These are phyloP conservation scores for Suillus hirtellus DNA, from an alignment of 768 basidiomycete genomes.

Conservation along the genomic window DNA sequence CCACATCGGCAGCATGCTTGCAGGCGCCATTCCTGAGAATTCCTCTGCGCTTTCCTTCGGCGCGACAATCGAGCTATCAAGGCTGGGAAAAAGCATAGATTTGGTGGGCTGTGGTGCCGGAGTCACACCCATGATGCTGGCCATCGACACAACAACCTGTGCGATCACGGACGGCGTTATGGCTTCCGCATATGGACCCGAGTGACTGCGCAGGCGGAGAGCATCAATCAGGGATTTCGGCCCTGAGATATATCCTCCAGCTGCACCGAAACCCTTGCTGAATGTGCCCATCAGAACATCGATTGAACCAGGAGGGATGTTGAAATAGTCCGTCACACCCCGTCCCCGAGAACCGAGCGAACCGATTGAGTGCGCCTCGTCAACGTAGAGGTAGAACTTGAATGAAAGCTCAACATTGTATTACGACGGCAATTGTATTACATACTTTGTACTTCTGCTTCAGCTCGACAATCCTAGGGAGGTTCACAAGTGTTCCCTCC, in stretches of 20 bases:
- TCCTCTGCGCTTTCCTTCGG: neutral
- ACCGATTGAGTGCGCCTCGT: neutral
- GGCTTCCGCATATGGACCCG: neutral
- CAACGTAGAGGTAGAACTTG: neutral
- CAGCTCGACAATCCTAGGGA: neutral
- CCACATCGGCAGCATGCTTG: neutral
- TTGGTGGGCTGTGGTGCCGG: neutral
- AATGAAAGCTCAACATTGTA: neutral
- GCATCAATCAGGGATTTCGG: neutral
- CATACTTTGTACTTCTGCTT: neutral
- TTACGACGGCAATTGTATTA: neutral
- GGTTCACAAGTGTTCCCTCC: neutral
- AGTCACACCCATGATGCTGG: neutral
- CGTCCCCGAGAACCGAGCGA: neutral
- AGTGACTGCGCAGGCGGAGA: neutral
- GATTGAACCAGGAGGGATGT: neutral
- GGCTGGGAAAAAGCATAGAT: neutral
- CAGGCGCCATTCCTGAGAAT: neutral
- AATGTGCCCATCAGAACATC: neutral
- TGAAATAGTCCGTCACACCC: neutral
- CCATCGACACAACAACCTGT: neutral
- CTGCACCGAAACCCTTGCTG: neutral
- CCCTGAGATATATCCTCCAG: neutral
- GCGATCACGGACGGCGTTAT: neutral
- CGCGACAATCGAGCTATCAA: neutral